Evolutionary conservation across 2,329 filamentous ascomycete species (phyloP).

Genomic region (Aspergillus viridinutans): DNA sequence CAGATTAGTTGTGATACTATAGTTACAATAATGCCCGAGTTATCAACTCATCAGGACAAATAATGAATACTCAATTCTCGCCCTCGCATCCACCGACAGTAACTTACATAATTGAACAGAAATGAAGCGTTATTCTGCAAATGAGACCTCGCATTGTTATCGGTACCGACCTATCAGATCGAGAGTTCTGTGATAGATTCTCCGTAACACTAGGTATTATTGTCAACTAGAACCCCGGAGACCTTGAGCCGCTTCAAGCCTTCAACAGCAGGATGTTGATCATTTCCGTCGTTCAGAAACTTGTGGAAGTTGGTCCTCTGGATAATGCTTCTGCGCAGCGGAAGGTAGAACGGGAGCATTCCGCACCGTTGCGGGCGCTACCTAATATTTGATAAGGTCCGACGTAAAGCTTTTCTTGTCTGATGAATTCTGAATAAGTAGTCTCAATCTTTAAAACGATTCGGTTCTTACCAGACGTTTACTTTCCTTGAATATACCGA

Average conservation of each 20-base stretch:
- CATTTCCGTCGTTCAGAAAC: background rate
- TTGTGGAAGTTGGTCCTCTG: background rate
- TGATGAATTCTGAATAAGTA: no score
- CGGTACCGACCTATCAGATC: background rate
- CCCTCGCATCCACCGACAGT: background rate
- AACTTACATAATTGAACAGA: background rate
- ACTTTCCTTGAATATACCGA: background rate
- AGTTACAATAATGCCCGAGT: background rate
- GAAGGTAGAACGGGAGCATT: slow-evolving; percentile 1
- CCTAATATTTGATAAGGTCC: background rate
- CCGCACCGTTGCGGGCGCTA: background rate
- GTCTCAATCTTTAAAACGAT: no score
- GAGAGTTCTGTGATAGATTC: background rate
- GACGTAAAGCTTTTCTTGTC: background rate
- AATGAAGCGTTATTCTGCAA: background rate
- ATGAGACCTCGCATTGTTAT: background rate
- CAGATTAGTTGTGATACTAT: background rate
- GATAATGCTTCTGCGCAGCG: background rate
- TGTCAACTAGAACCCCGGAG: background rate
- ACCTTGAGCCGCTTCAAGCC: background rate
- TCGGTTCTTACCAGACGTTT: background rate
- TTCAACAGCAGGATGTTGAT: background rate
- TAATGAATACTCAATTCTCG: background rate
- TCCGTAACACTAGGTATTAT: background rate
- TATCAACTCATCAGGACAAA: no score